Evolutionary conservation across 1,139 yeast genomes (phyloP), one percentile per base, ranked within the genome.

Genomic region (Scheffersomyces segobiensis): DNA sequence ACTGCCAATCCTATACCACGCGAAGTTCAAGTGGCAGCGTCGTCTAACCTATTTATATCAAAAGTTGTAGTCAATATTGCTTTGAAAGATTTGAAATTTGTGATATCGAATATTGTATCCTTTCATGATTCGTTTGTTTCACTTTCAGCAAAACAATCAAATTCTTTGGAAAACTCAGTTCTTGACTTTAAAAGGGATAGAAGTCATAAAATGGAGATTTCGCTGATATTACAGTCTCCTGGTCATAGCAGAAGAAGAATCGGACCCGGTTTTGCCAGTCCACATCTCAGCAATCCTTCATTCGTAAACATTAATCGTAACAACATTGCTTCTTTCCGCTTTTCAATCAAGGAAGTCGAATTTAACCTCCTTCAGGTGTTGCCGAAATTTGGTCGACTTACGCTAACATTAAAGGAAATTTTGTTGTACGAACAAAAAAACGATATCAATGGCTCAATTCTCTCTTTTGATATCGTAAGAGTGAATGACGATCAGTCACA

Each of bases 311-410:
- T 59, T 46, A 58, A 57, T 42, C 55, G 64, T 39, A 32, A 60
- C 10, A 61, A 62, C n/a, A 21, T 55, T 7, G 65, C 68, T 5
- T 60, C 70, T 10, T 73, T 74, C 55, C 66, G 72, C 46, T n/a
- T 75, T 0, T 52, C 59, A 5, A 53, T 78, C 10, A 69, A 70
- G 48, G 65, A 65, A 2, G 50, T 78, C 0, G 62, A 68, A 0
- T 56, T 79, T 3, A 65, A 65, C 0, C 49, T 86, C 0, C 51
- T 62, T 0, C 59, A 74, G 1, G 58, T 83, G 0, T 64, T 69
- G 12, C 72, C 73, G 0, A 63, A 70, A 5, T 85, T 88, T 71
- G 92, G 91, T 0, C 75, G 73, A 53, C 21, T 87, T 3, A 58
- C 62, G 0, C 67, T 76, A 0, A 54, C 55, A 0, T 49, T 79